phyloP scores from a whole-genome alignment of 306 rosid species.

The Dryas drummondii region DNA sequence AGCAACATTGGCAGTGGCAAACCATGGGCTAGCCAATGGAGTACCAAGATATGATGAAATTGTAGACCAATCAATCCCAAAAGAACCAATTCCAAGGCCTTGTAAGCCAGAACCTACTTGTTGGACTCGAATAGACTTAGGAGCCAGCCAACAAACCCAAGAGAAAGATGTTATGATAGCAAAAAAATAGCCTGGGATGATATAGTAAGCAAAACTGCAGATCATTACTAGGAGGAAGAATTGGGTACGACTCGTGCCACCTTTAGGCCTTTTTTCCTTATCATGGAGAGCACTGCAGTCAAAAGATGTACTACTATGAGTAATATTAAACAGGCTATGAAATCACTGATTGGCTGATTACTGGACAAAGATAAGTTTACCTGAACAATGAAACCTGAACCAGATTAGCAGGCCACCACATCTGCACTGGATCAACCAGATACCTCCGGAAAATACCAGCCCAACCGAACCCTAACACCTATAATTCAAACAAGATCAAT shows the following conservation, averaged over 20 bases:
- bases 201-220: conserved; percentile 52
- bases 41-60: conserved; percentile 69
- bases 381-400: conserved; percentile 77
- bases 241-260: conserved; percentile 50
- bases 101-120: conserved; percentile 77
- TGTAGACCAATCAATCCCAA: conserved; percentile 71
- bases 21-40: conserved; percentile 86
- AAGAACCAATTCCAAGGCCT: conserved; percentile 72
- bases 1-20: conserved; percentile 63
- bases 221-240: conserved; percentile 58
- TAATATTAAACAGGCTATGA: neutral
- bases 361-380: conserved; percentile 30
- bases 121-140: conserved; percentile 56
- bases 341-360: conserved; percentile 9
- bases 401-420: conserved; percentile 89
- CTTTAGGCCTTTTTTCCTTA: conserved; percentile 53
- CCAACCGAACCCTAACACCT: conserved; percentile 76
- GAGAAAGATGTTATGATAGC: conserved; percentile 56
- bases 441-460: conserved; percentile 68
- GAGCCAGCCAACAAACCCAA: conserved; percentile 70
- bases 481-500: conserved; percentile 7
- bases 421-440: conserved; percentile 75
- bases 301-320: neutral
- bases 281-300: conserved; percentile 73
- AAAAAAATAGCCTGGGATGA: conserved; percentile 69